Conservation (phyloP, 2,329 filamentous ascomycete species). For the Monosporascus sp. region DNA sequence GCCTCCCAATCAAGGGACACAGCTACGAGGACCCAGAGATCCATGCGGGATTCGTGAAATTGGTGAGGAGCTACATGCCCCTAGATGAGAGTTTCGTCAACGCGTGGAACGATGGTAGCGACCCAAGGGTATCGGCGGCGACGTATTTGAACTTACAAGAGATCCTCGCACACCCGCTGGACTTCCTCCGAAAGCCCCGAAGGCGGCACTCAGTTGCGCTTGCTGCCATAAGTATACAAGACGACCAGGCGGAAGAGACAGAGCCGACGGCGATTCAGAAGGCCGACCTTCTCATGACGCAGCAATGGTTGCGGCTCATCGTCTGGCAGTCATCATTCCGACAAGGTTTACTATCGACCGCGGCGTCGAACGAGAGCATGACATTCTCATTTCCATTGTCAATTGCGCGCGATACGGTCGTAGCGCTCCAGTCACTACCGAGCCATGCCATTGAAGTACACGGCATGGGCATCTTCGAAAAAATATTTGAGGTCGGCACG, state of each 20-base stretch:
- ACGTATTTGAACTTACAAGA: conserved; percentile 32
- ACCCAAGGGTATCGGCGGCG: conserved; percentile 27
- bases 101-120: conserved; percentile 56
- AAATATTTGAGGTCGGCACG: conserved; percentile 43
- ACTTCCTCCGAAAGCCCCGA: conserved; percentile 22
- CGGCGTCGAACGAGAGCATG: conserved; percentile 53
- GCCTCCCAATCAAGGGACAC: conserved; percentile 45
- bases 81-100: conserved; percentile 60
- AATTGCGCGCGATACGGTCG: conserved; percentile 54
- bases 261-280: conserved; percentile 58
- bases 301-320: conserved; percentile 66
- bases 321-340: conserved; percentile 69
- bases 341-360: conserved; percentile 58
- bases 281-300: conserved; percentile 62
- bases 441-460: conserved; percentile 39
- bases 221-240: background rate
- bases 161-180: conserved; percentile 26
- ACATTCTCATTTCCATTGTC: conserved; percentile 57
- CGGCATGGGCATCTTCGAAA: conserved; percentile 45
- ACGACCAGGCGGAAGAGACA: conserved; percentile 40
- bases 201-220: background rate
- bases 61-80: conserved; percentile 56
- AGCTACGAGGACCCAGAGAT: conserved; percentile 48
- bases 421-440: conserved; percentile 35
- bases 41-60: conserved; percentile 52